Base-by-base conservation (phyloP, 1,139 yeast species). In the Zygoascus meyerae region DNA sequence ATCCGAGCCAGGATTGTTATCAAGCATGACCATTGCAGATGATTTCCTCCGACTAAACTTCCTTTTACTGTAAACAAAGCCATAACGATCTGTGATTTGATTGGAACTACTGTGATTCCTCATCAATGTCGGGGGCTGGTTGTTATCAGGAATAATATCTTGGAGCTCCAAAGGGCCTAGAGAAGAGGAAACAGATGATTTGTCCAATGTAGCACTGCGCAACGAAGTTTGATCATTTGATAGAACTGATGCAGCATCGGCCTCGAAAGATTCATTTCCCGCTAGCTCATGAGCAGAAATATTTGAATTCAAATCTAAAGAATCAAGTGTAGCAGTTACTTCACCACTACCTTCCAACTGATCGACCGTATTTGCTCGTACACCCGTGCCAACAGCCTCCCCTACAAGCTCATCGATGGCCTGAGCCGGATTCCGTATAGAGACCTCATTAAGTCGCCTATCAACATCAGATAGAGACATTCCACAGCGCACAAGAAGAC, bases 101-200 rank as follows among this genome's bases (percentile, higher is more conserved):
- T 63, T 59, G 21, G 60, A 61, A 7, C 55, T 34, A 10, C 59
- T 49, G 51, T 56, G 54, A 48, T 59, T 56, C 39, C 56, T 53
- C 11, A 60, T 52, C 35, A 66, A 52, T 2, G 69, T 60, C 2
- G 70, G 72, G 2, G 71, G 71, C 47, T 65, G 70, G 26, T 54
- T 59, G 42, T 56, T 52, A 35, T 59, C 62, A 1, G 71, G 66
- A 12, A 63, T 66, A 18, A 73, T 67, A 41, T 65, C 69, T 30
- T 72, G 75, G 55, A 77, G 64, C 53, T 77, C 81, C 36, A 77
- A 70, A 0, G 79, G 78, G 0, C 66, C 71, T 28, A 30, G 17
- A 8, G 26, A 29, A 4, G 41, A 28, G 29, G 42, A 21, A 17
- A 35, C 21, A n/a, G 39, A 35, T 8, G 39, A 35, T 10, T 9